Evolutionary conservation across 176 grass and related monocot genomes (phyloP).

Genomic region (Triticum monococcum): DNA sequence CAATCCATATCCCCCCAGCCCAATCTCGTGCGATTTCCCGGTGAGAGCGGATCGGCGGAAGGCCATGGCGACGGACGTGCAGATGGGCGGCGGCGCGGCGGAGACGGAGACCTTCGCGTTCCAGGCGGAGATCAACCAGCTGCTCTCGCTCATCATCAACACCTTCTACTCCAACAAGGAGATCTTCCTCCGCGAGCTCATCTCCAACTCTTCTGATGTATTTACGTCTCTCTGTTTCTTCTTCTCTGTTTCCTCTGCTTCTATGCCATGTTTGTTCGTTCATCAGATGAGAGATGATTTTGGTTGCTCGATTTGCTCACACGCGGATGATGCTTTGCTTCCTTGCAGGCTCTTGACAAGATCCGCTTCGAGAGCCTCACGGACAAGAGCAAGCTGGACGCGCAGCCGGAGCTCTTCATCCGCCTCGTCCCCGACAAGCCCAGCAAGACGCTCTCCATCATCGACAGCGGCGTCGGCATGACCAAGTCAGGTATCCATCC

Average conservation of each 20-base stretch:
- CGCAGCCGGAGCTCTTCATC: constrained; percentile 23
- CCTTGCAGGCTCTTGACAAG: constrained; percentile 5
- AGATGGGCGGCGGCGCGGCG: constrained; percentile 15
- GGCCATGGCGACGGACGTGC: constrained; percentile 13
- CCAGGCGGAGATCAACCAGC: constrained; percentile 72
- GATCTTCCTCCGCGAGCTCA: constrained; percentile 70
- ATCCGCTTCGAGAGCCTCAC: constrained; percentile 12
- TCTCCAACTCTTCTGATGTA: constrained; percentile 52
- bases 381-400: constrained; percentile 16
- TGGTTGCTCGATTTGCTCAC: neutral
- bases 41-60: neutral
- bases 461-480: constrained; percentile 20
- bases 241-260: neutral
- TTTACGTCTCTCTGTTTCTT: neutral
- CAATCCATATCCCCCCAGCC: neutral
- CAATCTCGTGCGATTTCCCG: no score
- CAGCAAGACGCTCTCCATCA: constrained; percentile 14
- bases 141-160: constrained; percentile 65
- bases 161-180: constrained; percentile 79
- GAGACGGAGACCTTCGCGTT: constrained; percentile 67
- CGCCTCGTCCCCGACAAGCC: constrained; percentile 8
- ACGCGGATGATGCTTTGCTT: neutral
- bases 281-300: neutral
- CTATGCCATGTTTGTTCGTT: neutral
- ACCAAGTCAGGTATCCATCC: neutral